Base-by-base conservation (phyloP, 768 basidiomycete species). In the Tephrocybe sp. region DNA sequence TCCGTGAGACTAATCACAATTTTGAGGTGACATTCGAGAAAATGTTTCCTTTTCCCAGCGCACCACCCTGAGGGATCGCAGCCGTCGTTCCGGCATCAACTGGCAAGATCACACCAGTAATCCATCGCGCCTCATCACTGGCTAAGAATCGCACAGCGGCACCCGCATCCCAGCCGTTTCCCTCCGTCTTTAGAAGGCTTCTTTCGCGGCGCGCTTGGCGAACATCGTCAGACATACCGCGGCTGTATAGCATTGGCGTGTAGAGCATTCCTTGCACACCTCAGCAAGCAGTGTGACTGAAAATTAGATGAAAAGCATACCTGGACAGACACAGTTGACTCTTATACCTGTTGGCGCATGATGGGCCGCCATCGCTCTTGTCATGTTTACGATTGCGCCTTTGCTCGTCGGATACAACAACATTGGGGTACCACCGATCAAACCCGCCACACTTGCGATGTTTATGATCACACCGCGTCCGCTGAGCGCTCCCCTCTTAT, bases 331-430 rank as follows among this genome's bases (percentile, higher is more conserved):
- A 53, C 67, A 72, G 35, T 73, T 73, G 9, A 73, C 72, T 36
- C 70, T 62, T 43, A 75, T 74, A 1, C 70, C 72, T 17, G 64
- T 63, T 3, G 67, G 62, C 0, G 68, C 73, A 55, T 74, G 74
- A 48, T 75, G 73, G 1, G 65, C 66, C 0, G 72, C 74, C 74
- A 75, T 75, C 1, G 74, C 72, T 39, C 72, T 60, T 1, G 74
- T 75, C 68, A 75, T 72, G 35, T 75, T 73, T 32, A 75, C 58
- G 10, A 74, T 57, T 0, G 74, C 74, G 4, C 73, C 73, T 56
- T 74, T 75, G 49, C 70, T 72, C 19, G 71, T 72, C 0, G 72
- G 72, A 39, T 75, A 75, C 11, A 75, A 59, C 30, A 74, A 55
- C 58, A 70, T 66, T 4, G 72, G 69, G 1, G 66, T 66, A 8